phyloP scores from a whole-genome alignment of 83 land plant species.

The Thuja plicata region DNA sequence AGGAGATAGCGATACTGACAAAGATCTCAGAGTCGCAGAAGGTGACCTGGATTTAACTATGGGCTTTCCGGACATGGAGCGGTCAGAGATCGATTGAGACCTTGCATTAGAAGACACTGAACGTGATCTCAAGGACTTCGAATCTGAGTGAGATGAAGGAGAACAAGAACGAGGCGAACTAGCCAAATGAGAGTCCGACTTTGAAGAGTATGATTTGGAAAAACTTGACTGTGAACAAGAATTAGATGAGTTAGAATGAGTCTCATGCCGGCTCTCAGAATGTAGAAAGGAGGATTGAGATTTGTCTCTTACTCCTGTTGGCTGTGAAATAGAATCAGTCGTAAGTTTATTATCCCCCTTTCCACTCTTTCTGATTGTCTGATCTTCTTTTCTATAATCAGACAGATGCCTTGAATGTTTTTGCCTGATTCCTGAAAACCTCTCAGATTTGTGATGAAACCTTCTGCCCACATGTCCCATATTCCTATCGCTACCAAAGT shows the following conservation, averaged over 20 bases:
- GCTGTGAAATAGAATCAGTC: slow-evolving; percentile 5
- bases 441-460: slow-evolving; percentile 5
- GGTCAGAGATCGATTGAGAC: slow-evolving; percentile 26
- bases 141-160: slow-evolving; percentile 14
- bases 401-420: not conserved
- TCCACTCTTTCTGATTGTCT: slow-evolving; percentile 14
- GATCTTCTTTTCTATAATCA: slow-evolving; percentile 12
- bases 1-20: slow-evolving; percentile 23
- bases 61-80: slow-evolving; percentile 14
- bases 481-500: not conserved
- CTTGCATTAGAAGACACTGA: slow-evolving; percentile 24
- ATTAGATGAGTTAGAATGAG: slow-evolving; percentile 19
- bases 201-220: slow-evolving; percentile 13
- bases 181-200: slow-evolving; percentile 6
- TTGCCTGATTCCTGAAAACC: slow-evolving; percentile 12
- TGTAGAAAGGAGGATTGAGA: slow-evolving; percentile 16
- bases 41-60: slow-evolving; percentile 22
- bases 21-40: slow-evolving; percentile 21
- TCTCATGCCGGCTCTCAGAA: slow-evolving; percentile 26
- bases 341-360: slow-evolving; percentile 9
- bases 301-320: slow-evolving; percentile 15
- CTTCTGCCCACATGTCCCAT: slow-evolving; percentile 15
- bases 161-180: not conserved
- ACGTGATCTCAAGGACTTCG: slow-evolving; percentile 24
- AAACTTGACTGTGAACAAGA: slow-evolving; percentile 15